Evolutionary conservation across 495 filamentous ascomycete genomes (phyloP), one percentile per base, ranked within the genome.

Genomic region (Bacidia gigantensis): DNA sequence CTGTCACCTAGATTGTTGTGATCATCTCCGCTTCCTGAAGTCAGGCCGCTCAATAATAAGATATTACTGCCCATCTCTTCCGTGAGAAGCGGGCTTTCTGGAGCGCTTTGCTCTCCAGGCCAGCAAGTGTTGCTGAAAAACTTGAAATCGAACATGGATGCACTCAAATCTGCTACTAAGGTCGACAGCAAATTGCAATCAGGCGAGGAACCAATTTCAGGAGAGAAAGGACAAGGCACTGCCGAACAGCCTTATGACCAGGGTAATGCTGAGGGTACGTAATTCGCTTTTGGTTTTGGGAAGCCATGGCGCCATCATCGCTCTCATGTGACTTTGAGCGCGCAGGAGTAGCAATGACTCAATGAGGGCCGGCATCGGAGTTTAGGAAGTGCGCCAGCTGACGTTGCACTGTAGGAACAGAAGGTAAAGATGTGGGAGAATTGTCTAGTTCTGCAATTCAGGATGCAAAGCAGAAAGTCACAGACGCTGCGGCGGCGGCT

Each of bases 181-280:
- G 12, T 50, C 25, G 25, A 20, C 25, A 32, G 26, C 12, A 50
- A 50, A 26, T 25, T 50, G 20, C 39, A 54, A 26, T 57, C 56
- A 2, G 56, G 56, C 39, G 40, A 58, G 24, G 56, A 58, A 35
- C 56, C 56, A 3, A 17, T 58, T 9, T 58, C 56, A 3, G 56
- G 56, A 12, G 47, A 58, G 9, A 25, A 51, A 25, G 56, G 56
- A 3, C 12, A 25, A 2, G 56, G 56, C 9, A 58, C 41, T 2
- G 46, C 25, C 18, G 44, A 40, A 2, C 51, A 58, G 32, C 56
- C 56, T 14, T 58, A 29, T 25, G 56, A 58, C 39, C 39, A 46
- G 41, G 56, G 56, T 3, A 58, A 58, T 41, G 38, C 46, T 10
- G 56, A 46, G 38, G 56, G 56, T 58, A 26, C 32, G 55, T 38